Conservation (phyloP, 495 filamentous ascomycete species). For the Xylaria intraflava region DNA sequence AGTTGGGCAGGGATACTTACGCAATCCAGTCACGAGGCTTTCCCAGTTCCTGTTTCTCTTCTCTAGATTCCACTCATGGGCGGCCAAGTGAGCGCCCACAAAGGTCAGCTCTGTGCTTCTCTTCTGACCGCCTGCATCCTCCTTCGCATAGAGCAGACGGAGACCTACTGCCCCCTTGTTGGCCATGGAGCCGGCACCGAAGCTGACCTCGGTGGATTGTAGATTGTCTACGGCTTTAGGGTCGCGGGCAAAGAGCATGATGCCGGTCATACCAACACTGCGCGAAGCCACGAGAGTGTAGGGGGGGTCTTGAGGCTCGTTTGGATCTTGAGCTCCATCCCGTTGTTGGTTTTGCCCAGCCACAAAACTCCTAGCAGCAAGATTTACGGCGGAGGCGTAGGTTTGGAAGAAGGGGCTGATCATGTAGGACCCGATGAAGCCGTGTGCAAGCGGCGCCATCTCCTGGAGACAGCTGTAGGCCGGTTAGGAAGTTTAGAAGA, state of each 20-base stretch:
- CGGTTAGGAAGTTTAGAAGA: conserved; percentile 2
- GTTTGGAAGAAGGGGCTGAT: conserved; percentile 67
- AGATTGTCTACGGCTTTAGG: conserved; percentile 49
- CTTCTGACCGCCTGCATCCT: conserved; percentile 14
- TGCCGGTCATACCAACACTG: conserved; percentile 81
- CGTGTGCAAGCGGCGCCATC: conserved; percentile 72
- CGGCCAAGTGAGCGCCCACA: conserved; percentile 81
- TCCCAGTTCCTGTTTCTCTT: conserved; percentile 81
- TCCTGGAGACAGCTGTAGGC: conserved; percentile 72
- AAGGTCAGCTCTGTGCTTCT: conserved; percentile 61
- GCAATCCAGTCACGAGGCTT: conserved; percentile 64
- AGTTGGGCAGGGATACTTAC: not conserved
- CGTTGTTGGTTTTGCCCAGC: not conserved
- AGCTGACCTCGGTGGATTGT: conserved; percentile 67
- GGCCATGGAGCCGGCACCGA: conserved; percentile 79
- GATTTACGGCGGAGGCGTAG: conserved; percentile 60
- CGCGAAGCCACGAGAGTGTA: conserved; percentile 48
- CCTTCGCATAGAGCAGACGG: conserved; percentile 51
- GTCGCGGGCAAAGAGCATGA: conserved; percentile 72
- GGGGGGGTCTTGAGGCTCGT: conserved; percentile 21
- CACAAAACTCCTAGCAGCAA: conserved; percentile 43
- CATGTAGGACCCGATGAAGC: conserved; percentile 80
- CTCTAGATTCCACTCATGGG: conserved; percentile 66
- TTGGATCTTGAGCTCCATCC: conserved; percentile 3
- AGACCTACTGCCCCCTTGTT: conserved; percentile 91